Base-by-base conservation (phyloP, 495 filamentous ascomycete species). In the Hyaloscypha bicolor region DNA sequence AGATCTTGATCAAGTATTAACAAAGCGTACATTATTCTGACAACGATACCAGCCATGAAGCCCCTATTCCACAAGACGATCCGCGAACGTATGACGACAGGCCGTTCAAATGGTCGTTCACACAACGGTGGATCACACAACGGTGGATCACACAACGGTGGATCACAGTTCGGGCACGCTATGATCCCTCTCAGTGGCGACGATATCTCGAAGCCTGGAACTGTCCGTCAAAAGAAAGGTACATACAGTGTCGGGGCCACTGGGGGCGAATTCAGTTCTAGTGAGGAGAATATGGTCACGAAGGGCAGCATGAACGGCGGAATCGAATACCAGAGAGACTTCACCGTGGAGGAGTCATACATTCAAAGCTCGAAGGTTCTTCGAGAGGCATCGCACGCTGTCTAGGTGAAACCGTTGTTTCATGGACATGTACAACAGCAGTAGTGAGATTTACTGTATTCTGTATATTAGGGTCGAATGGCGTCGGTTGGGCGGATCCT, bases 21-120 rank as follows among this genome's bases (percentile, higher is more conserved):
- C 35, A 37, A 37, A 37, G 35, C 19, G 8, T 1, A 12, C n/a
- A 8, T 11, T 30, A 6, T 19, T 35, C 29, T 32, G n/a, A 12
- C 22, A 1, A 4, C 16, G 3, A 55, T 22, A 21, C 22, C 14
- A 65, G 63, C 63, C 9, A 39, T 65, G 55, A 65, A 59, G 57
- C 63, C 63, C 11, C 63, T 65, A 2, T 59, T 90, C n/a, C 83
- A 83, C 8, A 74, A 75, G 0, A 81, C 82, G 0, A 42, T 61
- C 35, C 31, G 58, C 31, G 35, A 61, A 16, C 31, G 58, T 5
- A 21, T 61, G 11, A 19, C 58, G 37, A 37, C 35, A 37, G 35
- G 35, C 35, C 35, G 25, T 42, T 39, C 32, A 37, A 61, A 12
- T 37, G 33, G 58, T 2, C 14, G 30, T 9, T 32, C 30, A 6